phyloP scores from a whole-genome alignment of 139 green algal species.

The Coccomyxa sp. region DNA sequence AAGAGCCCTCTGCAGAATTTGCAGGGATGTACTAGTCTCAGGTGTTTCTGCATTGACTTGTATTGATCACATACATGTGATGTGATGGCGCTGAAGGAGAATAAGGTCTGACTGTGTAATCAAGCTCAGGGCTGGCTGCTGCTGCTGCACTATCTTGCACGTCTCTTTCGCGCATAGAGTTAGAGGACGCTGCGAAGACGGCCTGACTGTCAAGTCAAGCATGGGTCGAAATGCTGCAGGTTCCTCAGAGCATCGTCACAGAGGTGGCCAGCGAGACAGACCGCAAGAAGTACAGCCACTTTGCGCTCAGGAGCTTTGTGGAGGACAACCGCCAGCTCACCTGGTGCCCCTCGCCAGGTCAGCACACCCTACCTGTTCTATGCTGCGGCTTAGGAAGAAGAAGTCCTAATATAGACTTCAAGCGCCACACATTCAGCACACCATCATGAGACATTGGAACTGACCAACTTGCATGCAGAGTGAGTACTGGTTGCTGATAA shows the following conservation, averaged over 20 bases:
- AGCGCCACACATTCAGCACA: too few species aligned
- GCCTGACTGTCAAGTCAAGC: background rate
- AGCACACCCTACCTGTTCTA: background rate
- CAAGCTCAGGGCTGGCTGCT: background rate
- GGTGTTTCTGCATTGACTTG: background rate
- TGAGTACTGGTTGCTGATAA: too few species aligned
- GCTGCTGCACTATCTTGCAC: background rate
- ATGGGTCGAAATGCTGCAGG: constrained; percentile 21
- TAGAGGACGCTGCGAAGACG: background rate
- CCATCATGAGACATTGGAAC: too few species aligned
- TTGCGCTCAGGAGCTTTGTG: constrained; percentile 72
- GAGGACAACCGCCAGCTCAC: constrained; percentile 78
- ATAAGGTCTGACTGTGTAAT: background rate
- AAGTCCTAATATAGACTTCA: too few species aligned
- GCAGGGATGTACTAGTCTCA: too few species aligned
- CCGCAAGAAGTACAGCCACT: constrained; percentile 46
- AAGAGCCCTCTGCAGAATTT: too few species aligned
- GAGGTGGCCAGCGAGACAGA: constrained; percentile 25
- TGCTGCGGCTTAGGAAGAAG: too few species aligned
- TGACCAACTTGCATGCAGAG: too few species aligned
- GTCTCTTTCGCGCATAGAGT: background rate
- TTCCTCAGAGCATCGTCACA: constrained; percentile 32
- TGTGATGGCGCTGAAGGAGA: background rate
- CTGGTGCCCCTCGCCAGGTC: constrained; percentile 79
- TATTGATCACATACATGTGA: background rate